Base-by-base conservation (phyloP, 441 rosid species). In the Brassica hybrid region DNA sequence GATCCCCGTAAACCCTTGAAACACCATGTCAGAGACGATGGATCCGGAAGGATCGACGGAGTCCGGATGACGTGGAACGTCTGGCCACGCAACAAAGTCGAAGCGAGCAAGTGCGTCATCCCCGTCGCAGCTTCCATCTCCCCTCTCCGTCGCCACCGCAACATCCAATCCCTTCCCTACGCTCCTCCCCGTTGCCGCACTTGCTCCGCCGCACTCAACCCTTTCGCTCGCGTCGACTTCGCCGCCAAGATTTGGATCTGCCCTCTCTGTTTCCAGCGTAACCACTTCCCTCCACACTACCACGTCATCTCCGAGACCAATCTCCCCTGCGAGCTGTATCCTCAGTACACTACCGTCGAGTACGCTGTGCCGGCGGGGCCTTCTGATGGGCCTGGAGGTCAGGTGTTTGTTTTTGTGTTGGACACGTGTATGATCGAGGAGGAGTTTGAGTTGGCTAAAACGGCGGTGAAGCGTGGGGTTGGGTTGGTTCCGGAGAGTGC, bases 241-340 rank as follows among this genome's bases (percentile, higher is more conserved):
- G 43, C 82, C 1, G 97, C 93, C 63, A 94, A 90, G 96, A 89
- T 94, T 90, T 96, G 99, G 98, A 96, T 91, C 89, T 96, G 98
- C 68, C 97, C 97, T 27, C 43, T 95, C 83, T 95, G 99, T 59
- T 95, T 69, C 83, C 97, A 91, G 80, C 89, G 97, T 36, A 95
- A 88, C 70, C 95, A 90, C 67, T 93, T 95, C 68, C 98, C 99
- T 18, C 89, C 93, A 2, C 95, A 93, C 60, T 95, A 95, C 71
- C 73, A 87, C 57, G 83, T 79, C 80, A 89, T 95, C 85, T 95
- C 99, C 36, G 98, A 91, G 71, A 89, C 93, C 14, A 93, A 93
- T 79, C 85, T 91, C 65, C 97, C 97, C 21, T 87, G 94, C 17
- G 99, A 95, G 85, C 92, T 95, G 50, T 95, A 93, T 81, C 86